Percentiles rank a stretch among this genome's conserved stretches.
These are phyloP conservation scores for Catharanthus roseus DNA, from an alignment of 257 asterid species.

Conservation along the genomic window DNA sequence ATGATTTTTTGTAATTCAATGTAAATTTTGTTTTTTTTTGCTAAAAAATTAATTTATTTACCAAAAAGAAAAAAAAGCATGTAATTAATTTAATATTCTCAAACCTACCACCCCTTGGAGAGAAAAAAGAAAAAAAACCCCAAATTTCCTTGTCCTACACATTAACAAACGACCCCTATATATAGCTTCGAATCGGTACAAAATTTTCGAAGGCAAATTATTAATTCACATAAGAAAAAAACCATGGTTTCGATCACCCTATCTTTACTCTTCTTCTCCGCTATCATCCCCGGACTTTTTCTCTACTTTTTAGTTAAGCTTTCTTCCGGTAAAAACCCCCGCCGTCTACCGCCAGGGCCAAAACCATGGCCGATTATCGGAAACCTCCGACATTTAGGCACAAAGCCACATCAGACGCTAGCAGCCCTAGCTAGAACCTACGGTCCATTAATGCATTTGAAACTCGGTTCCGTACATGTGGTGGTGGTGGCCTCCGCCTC, in stretches of 20 bases:
- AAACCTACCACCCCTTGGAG: too few relatives aligned
- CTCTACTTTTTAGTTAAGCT: slow-evolving; percentile 15
- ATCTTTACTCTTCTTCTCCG: slow-evolving; percentile 9
- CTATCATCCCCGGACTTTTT: slow-evolving; percentile 15
- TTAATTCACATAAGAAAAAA: background rate
- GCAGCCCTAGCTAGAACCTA: slow-evolving; percentile 62
- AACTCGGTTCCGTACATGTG: slow-evolving; percentile 68
- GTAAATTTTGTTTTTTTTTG: too few relatives aligned
- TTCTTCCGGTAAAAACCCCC: slow-evolving; percentile 9
- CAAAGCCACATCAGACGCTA: slow-evolving; percentile 70
- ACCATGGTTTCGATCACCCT: background rate
- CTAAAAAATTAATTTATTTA: too few relatives aligned
- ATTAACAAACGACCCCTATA: too few relatives aligned
- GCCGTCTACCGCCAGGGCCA: slow-evolving; percentile 79
- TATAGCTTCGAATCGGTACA: too few relatives aligned
- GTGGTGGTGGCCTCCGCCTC: slow-evolving; percentile 76
- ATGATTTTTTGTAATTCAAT: too few relatives aligned
- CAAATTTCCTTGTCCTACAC: too few relatives aligned
- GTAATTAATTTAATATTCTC: too few relatives aligned
- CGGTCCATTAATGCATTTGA: slow-evolving; percentile 79
- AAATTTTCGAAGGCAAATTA: too few relatives aligned
- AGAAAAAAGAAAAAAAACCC: too few relatives aligned
- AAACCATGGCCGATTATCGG: slow-evolving; percentile 87
- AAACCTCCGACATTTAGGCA: slow-evolving; percentile 66
- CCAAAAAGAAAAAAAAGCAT: too few relatives aligned